Evolutionary conservation across 768 basidiomycete genomes (phyloP).

Genomic region (Guyanaporus albipodus): DNA sequence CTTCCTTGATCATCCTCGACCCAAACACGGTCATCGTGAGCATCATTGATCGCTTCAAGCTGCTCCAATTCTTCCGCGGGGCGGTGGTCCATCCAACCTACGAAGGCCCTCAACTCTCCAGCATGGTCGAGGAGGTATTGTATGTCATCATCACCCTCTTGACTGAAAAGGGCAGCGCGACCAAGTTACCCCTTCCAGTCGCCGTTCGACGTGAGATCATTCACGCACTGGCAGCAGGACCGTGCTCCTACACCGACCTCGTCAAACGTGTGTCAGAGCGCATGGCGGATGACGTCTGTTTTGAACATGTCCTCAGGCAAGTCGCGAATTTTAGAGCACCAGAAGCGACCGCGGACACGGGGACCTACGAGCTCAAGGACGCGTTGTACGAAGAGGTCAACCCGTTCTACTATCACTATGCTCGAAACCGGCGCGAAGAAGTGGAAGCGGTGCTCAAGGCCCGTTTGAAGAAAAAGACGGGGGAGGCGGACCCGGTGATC

Average conservation of each 20-base stretch:
- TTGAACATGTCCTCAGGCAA: conserved; percentile 72
- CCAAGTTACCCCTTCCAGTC: conserved; percentile 56
- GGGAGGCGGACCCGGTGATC: conserved; percentile 63
- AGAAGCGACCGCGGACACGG: conserved; percentile 71
- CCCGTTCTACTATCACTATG: conserved; percentile 95
- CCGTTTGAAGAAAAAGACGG: conserved; percentile 61
- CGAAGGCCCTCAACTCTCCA: conserved; percentile 65
- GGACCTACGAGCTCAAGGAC: conserved; percentile 85
- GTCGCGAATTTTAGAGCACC: conserved; percentile 84
- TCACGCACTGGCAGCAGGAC: conserved; percentile 85
- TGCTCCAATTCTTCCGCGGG: conserved; percentile 76
- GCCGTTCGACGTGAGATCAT: conserved; percentile 82
- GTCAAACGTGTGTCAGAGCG: conserved; percentile 89
- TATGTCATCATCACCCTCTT: conserved; percentile 84
- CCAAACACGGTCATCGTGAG: conserved; percentile 78
- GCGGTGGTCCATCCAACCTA: conserved; percentile 50
- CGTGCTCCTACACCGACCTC: conserved; percentile 86
- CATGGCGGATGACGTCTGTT: conserved; percentile 76
- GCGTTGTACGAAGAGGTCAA: conserved; percentile 84
- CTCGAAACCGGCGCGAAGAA: conserved; percentile 88
- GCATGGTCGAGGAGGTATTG: conserved; percentile 90
- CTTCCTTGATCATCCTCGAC: conserved; percentile 72
- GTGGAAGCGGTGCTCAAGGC: conserved; percentile 73
- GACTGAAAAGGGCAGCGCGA: conserved; percentile 75
- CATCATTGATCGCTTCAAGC: conserved; percentile 86